phyloP scores from a whole-genome alignment of 306 rosid genomes.

The Prunus dulcis region DNA sequence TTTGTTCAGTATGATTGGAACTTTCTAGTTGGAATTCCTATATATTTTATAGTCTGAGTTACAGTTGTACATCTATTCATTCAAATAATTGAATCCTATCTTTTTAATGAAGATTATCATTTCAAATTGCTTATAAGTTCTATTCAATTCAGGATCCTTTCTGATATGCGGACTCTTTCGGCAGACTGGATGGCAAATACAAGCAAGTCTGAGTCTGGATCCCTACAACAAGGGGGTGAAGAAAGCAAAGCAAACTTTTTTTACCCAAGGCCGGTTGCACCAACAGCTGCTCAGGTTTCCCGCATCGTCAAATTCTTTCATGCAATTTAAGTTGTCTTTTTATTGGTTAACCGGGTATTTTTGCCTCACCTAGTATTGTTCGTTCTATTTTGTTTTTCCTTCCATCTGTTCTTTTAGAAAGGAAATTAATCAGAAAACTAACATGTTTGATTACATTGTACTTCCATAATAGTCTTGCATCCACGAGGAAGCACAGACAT shows the following conservation, averaged over 20 bases:
- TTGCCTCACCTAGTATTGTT: not conserved
- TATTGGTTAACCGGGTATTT: not conserved
- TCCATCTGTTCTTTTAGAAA: not conserved
- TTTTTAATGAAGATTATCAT: not conserved
- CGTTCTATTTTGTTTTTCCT: not conserved
- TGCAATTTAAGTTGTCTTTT: not conserved
- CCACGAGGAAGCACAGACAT: not conserved
- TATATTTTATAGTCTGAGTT: no score
- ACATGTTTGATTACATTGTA: not conserved
- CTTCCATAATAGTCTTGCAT: not conserved
- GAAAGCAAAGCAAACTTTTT: conserved; percentile 80
- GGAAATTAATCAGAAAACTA: not conserved
- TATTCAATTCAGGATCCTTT: conserved; percentile 78
- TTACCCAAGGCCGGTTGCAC: conserved; percentile 95
- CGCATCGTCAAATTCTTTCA: not conserved
- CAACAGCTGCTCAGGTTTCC: conserved; percentile 92
- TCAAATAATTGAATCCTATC: no score
- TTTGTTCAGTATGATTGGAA: conserved; percentile 11
- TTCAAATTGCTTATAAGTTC: conserved; percentile 25
- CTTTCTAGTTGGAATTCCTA: not conserved
- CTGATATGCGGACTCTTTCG: conserved; percentile 98
- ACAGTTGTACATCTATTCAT: no score
- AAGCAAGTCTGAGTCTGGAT: conserved; percentile 77
- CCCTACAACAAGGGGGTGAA: conserved; percentile 88
- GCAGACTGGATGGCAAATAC: conserved; percentile 99